These are phyloP conservation scores for Ceratocystis destructans DNA, from an alignment of 2,329 filamentous ascomycete species.

Conservation along the genomic window DNA sequence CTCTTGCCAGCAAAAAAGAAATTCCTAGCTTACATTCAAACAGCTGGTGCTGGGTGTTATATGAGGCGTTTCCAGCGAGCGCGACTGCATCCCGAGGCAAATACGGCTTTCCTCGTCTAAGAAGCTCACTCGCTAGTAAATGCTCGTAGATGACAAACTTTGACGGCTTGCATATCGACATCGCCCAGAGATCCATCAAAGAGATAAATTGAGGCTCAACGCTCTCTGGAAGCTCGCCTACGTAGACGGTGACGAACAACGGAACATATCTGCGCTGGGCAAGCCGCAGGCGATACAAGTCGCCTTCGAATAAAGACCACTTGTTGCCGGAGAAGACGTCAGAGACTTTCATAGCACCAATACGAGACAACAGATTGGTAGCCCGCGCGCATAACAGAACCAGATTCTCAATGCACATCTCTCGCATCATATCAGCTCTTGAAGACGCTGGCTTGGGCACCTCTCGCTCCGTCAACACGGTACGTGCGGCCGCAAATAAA, in stretches of 20 bases:
- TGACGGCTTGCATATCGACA: constrained; percentile 38
- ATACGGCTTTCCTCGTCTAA: constrained; percentile 31
- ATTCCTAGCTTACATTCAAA: constrained; percentile 32
- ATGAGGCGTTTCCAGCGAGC: constrained; percentile 31
- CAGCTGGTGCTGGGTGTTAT: constrained; percentile 35
- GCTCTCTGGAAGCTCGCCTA: constrained; percentile 35
- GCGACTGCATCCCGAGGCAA: constrained; percentile 29
- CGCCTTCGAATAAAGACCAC: constrained; percentile 38
- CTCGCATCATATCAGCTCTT: constrained; percentile 21
- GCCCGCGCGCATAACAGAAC: constrained; percentile 35
- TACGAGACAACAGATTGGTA: constrained; percentile 32
- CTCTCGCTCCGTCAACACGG: constrained; percentile 24
- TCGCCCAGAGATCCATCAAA: constrained; percentile 39
- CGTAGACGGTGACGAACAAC: constrained; percentile 39
- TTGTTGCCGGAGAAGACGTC: constrained; percentile 32
- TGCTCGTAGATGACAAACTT: constrained; percentile 36
- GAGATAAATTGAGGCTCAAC: constrained; percentile 34
- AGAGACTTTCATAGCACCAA: constrained; percentile 32
- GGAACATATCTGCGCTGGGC: constrained; percentile 34
- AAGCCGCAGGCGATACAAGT: constrained; percentile 29
- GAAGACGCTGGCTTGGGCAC: not conserved
- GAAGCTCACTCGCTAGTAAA: constrained; percentile 35
- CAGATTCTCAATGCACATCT: constrained; percentile 32
- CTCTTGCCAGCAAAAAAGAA: not conserved
- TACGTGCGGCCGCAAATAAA: constrained; percentile 37